Evolutionary conservation across 768 basidiomycete species (phyloP).

Genomic region (Trametes maxima): DNA sequence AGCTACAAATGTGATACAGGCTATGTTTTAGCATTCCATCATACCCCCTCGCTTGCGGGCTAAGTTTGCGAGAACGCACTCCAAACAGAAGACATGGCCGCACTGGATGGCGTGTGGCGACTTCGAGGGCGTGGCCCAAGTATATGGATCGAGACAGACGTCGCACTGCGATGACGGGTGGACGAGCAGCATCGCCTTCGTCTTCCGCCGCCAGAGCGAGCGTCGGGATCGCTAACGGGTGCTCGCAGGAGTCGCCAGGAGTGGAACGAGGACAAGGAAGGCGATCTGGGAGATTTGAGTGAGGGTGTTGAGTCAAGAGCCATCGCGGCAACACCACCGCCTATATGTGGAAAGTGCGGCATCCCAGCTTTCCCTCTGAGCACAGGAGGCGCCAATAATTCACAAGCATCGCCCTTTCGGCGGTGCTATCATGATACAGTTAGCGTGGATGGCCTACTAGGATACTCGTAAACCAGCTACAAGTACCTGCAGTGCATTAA

Average conservation of each 20-base stretch:
- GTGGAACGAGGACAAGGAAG: not conserved
- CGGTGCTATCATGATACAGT: no score
- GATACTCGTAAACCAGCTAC: not conserved
- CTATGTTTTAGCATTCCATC: not conserved
- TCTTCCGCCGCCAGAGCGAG: not conserved
- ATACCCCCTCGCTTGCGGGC: not conserved
- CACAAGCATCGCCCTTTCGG: not conserved
- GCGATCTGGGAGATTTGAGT: conserved; percentile 6
- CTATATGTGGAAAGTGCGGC: conserved; percentile 13
- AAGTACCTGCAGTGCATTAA: no score
- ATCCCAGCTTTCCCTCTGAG: conserved; percentile 8
- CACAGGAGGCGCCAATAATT: not conserved
- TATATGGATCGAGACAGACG: conserved; percentile 70
- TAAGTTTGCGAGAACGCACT: not conserved
- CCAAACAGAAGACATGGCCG: conserved; percentile 71
- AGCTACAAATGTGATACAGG: conserved; percentile 34
- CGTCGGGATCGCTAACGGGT: not conserved
- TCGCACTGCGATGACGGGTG: conserved; percentile 76
- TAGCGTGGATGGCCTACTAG: no score
- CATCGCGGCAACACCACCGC: conserved; percentile 14
- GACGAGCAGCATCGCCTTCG: conserved; percentile 53
- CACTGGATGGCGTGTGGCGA: conserved; percentile 74
- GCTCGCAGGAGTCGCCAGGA: not conserved
- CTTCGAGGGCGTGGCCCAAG: conserved; percentile 50
- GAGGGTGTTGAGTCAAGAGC: conserved; percentile 8